These are phyloP conservation scores for Epichloe amarillans DNA, from an alignment of 2,329 filamentous ascomycete species.

Conservation along the genomic window DNA sequence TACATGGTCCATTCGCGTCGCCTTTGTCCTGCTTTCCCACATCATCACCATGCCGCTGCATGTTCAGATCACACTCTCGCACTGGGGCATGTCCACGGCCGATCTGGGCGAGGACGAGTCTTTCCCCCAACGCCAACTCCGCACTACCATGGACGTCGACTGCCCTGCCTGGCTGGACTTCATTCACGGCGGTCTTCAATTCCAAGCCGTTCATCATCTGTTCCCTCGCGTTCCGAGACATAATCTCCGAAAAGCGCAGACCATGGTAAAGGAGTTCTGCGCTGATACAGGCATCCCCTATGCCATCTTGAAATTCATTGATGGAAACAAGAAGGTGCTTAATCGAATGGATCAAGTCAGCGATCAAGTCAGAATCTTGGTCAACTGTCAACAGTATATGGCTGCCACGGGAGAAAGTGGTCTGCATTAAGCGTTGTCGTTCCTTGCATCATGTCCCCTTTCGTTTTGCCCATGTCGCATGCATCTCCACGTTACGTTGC, in stretches of 20 bases:
- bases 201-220: slow-evolving; percentile 58
- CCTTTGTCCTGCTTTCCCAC: slow-evolving; percentile 51
- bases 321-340: slow-evolving; percentile 44
- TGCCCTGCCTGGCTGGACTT: slow-evolving; percentile 61
- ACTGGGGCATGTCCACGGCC: slow-evolving; percentile 58
- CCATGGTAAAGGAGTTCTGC: slow-evolving; percentile 48
- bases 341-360: slow-evolving; percentile 41
- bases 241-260: slow-evolving; percentile 49
- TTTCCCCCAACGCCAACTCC: slow-evolving; percentile 52
- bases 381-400: slow-evolving; percentile 42
- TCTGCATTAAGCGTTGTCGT: slow-evolving; percentile 10
- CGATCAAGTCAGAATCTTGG: slow-evolving; percentile 45
- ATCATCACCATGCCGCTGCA: slow-evolving; percentile 55
- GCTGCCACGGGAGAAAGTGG: slow-evolving; percentile 32
- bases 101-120: slow-evolving; percentile 52
- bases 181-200: slow-evolving; percentile 59
- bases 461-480: background rate
- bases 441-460: background rate
- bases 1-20: slow-evolving; percentile 40
- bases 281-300: slow-evolving; percentile 51
- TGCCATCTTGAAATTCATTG: slow-evolving; percentile 44
- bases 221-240: slow-evolving; percentile 57
- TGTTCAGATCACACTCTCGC: slow-evolving; percentile 58
- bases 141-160: slow-evolving; percentile 63
- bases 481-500: no score